phyloP scores from a whole-genome alignment of 257 asterid genomes.

The Nicotiana undulata region DNA sequence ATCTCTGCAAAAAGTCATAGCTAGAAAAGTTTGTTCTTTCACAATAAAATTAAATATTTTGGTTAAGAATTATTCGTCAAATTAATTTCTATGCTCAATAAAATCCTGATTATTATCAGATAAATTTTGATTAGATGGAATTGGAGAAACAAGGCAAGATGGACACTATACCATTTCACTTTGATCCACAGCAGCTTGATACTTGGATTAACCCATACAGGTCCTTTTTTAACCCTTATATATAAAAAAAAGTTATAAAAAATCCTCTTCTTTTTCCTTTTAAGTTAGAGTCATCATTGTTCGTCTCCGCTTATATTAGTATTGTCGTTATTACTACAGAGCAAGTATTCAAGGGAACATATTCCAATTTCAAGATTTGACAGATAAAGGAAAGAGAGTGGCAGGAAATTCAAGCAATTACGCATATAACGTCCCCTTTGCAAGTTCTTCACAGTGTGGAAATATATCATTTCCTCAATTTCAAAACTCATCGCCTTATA shows the following conservation, averaged over 20 bases:
- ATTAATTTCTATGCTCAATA: not conserved
- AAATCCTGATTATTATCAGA: not conserved
- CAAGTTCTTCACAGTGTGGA: not conserved
- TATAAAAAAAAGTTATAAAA: not conserved
- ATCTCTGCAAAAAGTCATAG: conserved; percentile 25
- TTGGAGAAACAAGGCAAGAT: conserved; percentile 11
- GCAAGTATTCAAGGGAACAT: not conserved
- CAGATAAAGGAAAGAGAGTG: not conserved
- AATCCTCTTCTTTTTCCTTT: not conserved
- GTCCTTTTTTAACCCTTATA: not conserved
- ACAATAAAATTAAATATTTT: not conserved
- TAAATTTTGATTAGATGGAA: conserved; percentile 14
- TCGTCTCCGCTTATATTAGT: not conserved
- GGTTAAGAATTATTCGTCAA: not conserved
- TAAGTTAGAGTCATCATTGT: not conserved
- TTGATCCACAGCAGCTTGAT: not conserved
- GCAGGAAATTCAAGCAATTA: not conserved
- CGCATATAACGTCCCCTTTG: not conserved
- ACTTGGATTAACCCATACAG: not conserved
- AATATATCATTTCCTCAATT: not conserved
- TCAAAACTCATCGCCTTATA: not conserved
- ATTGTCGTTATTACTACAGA: not conserved
- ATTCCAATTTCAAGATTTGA: not conserved
- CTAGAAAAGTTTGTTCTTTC: not conserved
- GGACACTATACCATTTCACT: not conserved